Evolutionary conservation across 2,329 filamentous ascomycete species (phyloP).

Genomic region (Penicillium oxalicum): DNA sequence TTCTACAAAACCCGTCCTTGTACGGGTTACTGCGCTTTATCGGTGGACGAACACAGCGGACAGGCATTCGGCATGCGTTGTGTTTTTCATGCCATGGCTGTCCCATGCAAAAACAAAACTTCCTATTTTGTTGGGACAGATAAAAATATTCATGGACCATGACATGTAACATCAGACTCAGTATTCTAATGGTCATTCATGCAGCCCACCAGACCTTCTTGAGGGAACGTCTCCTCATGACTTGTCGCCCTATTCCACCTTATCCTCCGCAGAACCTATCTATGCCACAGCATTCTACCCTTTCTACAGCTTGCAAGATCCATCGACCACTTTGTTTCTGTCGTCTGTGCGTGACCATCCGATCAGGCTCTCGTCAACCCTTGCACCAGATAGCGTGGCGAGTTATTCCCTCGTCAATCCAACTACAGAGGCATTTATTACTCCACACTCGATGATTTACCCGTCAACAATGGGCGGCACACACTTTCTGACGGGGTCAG

Average conservation of each 20-base stretch:
- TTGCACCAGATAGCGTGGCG: constrained; percentile 44
- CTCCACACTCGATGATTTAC: constrained; percentile 53
- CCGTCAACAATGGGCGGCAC: constrained; percentile 39
- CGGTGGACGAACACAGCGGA: no score
- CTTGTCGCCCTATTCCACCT: constrained; percentile 44
- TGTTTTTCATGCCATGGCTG: no score
- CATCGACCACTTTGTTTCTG: constrained; percentile 46
- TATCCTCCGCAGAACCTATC: constrained; percentile 45
- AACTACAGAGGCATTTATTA: constrained; percentile 52
- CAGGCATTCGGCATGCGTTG: no score
- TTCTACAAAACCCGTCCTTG: no score
- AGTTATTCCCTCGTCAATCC: constrained; percentile 52
- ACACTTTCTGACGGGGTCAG: constrained; percentile 53
- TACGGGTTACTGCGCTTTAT: no score
- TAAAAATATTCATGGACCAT: no score
- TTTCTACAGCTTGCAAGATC: constrained; percentile 47
- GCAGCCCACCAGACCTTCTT: constrained; percentile 45
- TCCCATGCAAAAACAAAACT: no score
- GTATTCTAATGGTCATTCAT: constrained; percentile 5
- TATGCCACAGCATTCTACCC: constrained; percentile 53
- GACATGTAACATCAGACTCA: no score
- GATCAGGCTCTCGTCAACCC: constrained; percentile 51
- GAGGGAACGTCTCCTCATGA: constrained; percentile 32
- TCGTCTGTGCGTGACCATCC: constrained; percentile 50
- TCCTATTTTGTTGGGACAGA: no score